These are phyloP conservation scores for Gilbertella persicaria DNA, from an alignment of 371 early-diverging fungal genomes.

Conservation along the genomic window DNA sequence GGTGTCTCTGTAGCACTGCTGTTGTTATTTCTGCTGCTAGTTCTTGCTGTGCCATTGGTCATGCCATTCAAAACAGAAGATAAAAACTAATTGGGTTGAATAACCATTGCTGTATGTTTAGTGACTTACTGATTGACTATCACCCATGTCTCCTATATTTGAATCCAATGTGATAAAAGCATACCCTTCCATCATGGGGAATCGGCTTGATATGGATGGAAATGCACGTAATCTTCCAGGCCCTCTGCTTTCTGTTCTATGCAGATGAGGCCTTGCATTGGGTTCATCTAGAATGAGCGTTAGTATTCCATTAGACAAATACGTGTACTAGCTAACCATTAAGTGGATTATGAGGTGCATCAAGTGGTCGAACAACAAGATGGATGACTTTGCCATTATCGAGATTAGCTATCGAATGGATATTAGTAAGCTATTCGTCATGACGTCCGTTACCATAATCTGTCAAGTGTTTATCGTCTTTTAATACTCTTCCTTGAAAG, in stretches of 20 bases:
- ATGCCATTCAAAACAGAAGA: conserved; percentile 31
- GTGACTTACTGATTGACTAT: conserved; percentile 34
- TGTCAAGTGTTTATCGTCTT: conserved; percentile 52
- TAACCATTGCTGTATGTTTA: not conserved
- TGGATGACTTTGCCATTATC: conserved; percentile 63
- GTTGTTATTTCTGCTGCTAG: not conserved
- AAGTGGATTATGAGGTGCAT: conserved; percentile 52
- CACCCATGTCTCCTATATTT: conserved; percentile 28
- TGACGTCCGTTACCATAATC: conserved; percentile 51
- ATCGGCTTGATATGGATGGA: conserved; percentile 22
- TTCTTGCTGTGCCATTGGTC: conserved; percentile 1
- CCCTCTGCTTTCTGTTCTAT: not conserved
- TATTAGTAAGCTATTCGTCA: not conserved
- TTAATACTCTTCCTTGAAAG: conserved; percentile 61
- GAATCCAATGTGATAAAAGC: conserved; percentile 50
- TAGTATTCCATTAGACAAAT: not conserved
- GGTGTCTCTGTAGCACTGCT: not conserved
- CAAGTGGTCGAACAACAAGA: conserved; percentile 59
- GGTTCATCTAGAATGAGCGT: conserved; percentile 19
- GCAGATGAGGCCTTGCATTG: conserved; percentile 9
- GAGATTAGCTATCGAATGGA: conserved; percentile 39
- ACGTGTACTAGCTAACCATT: conserved; percentile 42
- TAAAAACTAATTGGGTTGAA: conserved; percentile 10
- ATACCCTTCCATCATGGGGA: conserved; percentile 48
- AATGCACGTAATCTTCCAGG: conserved; percentile 20